A percentile compares a stretch with the other conserved stretches of the same genome.
Evolutionary conservation across 768 basidiomycete species (phyloP).

Genomic region (Suillus bovinus): DNA sequence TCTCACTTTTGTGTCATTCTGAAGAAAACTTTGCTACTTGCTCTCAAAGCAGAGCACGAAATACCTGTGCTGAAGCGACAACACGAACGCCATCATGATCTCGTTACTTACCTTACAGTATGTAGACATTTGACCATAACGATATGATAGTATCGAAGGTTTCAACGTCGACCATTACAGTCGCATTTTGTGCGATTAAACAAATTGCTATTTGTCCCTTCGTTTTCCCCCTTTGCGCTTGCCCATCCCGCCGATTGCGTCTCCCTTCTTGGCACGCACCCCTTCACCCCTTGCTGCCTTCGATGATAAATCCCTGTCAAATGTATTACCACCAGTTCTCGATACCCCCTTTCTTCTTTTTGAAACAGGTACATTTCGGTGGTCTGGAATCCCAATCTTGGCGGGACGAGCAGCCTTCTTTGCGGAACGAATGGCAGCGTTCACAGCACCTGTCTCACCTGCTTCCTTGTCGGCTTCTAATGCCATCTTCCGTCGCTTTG

Average conservation of each 20-base stretch:
- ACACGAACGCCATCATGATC: no score
- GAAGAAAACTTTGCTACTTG: no score
- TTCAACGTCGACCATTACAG: slow-evolving; percentile 12
- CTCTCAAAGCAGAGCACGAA: no score
- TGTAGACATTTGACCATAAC: no score
- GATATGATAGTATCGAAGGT: background rate
- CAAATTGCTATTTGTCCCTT: slow-evolving; percentile 27
- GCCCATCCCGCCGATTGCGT: slow-evolving; percentile 50
- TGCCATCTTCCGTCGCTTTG: slow-evolving; percentile 86
- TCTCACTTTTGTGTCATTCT: no score
- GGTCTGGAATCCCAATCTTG: slow-evolving; percentile 68
- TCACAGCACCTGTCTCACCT: slow-evolving; percentile 53
- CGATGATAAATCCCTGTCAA: slow-evolving; percentile 61
- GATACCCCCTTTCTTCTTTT: slow-evolving; percentile 37
- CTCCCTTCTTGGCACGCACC: slow-evolving; percentile 63
- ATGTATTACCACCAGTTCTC: slow-evolving; percentile 40
- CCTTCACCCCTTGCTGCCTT: slow-evolving; percentile 51
- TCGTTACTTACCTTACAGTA: no score
- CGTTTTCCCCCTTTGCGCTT: slow-evolving; percentile 48
- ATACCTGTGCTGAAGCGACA: no score
- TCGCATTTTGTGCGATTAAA: slow-evolving; percentile 2
- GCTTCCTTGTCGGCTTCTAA: slow-evolving; percentile 74
- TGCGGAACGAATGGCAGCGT: slow-evolving; percentile 81
- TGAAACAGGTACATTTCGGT: slow-evolving; percentile 33
- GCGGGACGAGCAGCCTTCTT: slow-evolving; percentile 75